These are phyloP conservation scores for Lenwebbia sp. DNA, from an alignment of 345 rosid species.

Conservation along the genomic window DNA sequence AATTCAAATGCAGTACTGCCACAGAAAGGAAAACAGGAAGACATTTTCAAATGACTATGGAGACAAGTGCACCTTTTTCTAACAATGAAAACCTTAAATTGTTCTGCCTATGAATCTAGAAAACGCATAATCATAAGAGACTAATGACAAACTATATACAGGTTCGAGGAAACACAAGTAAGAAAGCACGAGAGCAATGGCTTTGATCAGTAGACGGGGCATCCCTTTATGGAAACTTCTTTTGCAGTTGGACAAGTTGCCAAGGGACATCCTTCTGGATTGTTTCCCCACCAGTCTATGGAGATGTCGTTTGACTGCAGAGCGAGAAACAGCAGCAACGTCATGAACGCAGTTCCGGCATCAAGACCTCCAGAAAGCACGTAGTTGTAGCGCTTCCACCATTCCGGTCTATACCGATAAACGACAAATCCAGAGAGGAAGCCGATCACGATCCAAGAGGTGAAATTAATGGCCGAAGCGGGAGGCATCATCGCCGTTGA, in stretches of 20 bases:
- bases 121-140: not conserved
- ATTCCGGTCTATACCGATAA: slow-evolving; percentile 27
- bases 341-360: slow-evolving; percentile 72
- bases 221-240: slow-evolving; percentile 38
- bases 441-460: slow-evolving; percentile 53
- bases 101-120: not conserved
- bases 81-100: not conserved
- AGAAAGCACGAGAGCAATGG: not conserved
- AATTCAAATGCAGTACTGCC: not conserved
- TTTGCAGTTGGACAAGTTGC: slow-evolving; percentile 68
- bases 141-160: not conserved
- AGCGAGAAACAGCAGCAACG: slow-evolving; percentile 37
- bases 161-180: not conserved
- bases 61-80: not conserved
- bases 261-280: slow-evolving; percentile 42
- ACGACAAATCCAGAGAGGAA: slow-evolving; percentile 46
- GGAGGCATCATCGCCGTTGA: slow-evolving; percentile 72
- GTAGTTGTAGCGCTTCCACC: slow-evolving; percentile 69
- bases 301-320: slow-evolving; percentile 28
- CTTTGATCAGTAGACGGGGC: slow-evolving; percentile 28
- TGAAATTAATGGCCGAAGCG: slow-evolving; percentile 58
- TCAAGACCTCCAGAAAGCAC: slow-evolving; percentile 65
- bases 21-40: not conserved
- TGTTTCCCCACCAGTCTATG: slow-evolving; percentile 70
- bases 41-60: not conserved